phyloP scores from a whole-genome alignment of 2,329 filamentous ascomycete genomes.

The Pseudohalonectria lignicola region DNA sequence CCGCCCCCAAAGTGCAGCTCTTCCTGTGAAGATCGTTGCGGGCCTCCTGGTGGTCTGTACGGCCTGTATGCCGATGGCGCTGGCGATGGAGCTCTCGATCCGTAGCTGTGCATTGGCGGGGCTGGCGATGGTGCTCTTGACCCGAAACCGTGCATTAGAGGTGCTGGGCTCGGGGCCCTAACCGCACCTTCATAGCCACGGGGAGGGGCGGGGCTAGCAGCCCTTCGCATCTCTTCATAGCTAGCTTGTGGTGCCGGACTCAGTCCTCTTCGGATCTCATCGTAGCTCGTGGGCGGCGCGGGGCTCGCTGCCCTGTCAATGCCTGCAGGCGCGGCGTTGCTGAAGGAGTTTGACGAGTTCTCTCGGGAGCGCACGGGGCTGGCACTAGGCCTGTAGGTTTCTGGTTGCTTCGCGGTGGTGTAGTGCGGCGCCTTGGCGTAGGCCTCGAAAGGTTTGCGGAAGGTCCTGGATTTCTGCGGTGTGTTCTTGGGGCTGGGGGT shows the following conservation, averaged over 20 bases:
- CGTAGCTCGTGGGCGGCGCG: slow-evolving; percentile 13
- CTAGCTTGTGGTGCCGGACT: background rate
- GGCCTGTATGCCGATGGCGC: slow-evolving; percentile 7
- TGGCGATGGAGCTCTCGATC: slow-evolving; percentile 16
- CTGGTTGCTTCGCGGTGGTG: slow-evolving; percentile 50
- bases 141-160: too few species aligned
- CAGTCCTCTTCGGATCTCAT: background rate
- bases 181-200: background rate
- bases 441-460: slow-evolving; percentile 56
- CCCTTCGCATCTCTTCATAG: slow-evolving; percentile 1
- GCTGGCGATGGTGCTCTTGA: too few species aligned
- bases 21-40: slow-evolving; percentile 3
- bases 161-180: slow-evolving; percentile 4
- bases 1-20: slow-evolving; percentile 7
- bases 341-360: slow-evolving; percentile 27
- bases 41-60: slow-evolving; percentile 6
- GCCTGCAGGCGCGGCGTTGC: slow-evolving; percentile 4
- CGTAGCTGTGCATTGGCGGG: slow-evolving; percentile 13
- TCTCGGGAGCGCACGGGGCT: slow-evolving; percentile 25
- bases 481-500: slow-evolving; percentile 42
- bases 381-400: slow-evolving; percentile 38
- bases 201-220: background rate
- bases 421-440: slow-evolving; percentile 58
- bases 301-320: slow-evolving; percentile 11
- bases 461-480: slow-evolving; percentile 50